phyloP scores from a whole-genome alignment of 1,284 basidiomycete genomes.

The Ustilago crameri region DNA sequence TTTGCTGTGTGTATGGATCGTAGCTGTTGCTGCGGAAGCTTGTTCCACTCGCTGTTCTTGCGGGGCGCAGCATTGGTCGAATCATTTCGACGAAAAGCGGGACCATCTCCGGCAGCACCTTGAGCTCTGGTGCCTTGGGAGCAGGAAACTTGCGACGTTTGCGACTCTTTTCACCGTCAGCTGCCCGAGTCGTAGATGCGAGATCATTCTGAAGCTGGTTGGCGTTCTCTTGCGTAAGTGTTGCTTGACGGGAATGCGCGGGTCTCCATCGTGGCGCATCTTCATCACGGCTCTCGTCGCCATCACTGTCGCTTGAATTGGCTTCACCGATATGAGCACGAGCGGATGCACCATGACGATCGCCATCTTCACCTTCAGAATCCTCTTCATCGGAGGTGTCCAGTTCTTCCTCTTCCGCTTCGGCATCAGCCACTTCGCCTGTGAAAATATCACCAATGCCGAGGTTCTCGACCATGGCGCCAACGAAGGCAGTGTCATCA shows the following conservation, averaged over 20 bases:
- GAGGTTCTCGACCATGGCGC: slow-evolving; percentile 63
- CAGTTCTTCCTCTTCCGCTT: slow-evolving; percentile 61
- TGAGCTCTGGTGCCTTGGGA: slow-evolving; percentile 80
- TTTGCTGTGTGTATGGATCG: slow-evolving; percentile 28
- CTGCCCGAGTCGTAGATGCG: slow-evolving; percentile 36
- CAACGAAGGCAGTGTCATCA: slow-evolving; percentile 59
- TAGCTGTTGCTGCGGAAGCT: slow-evolving; percentile 32
- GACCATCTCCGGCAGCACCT: slow-evolving; percentile 70
- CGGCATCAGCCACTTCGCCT: slow-evolving; percentile 61
- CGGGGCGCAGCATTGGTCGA: slow-evolving; percentile 44
- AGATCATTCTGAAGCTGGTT: slow-evolving; percentile 46
- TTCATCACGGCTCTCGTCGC: slow-evolving; percentile 25
- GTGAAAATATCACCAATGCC: slow-evolving; percentile 64
- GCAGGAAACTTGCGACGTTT: slow-evolving; percentile 70
- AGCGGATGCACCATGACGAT: slow-evolving; percentile 15
- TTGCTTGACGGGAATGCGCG: slow-evolving; percentile 33
- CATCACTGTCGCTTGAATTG: slow-evolving; percentile 36
- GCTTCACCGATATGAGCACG: neutral
- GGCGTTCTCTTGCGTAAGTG: slow-evolving; percentile 28
- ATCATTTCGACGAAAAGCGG: slow-evolving; percentile 64
- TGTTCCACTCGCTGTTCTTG: slow-evolving; percentile 47
- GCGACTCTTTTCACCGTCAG: slow-evolving; percentile 44
- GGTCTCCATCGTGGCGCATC: slow-evolving; percentile 36
- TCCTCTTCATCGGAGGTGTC: slow-evolving; percentile 53
- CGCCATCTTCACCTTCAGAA: slow-evolving; percentile 70